phyloP scores from a whole-genome alignment of 352 stramenopile species.

The Halophytophthora batemanensis region DNA sequence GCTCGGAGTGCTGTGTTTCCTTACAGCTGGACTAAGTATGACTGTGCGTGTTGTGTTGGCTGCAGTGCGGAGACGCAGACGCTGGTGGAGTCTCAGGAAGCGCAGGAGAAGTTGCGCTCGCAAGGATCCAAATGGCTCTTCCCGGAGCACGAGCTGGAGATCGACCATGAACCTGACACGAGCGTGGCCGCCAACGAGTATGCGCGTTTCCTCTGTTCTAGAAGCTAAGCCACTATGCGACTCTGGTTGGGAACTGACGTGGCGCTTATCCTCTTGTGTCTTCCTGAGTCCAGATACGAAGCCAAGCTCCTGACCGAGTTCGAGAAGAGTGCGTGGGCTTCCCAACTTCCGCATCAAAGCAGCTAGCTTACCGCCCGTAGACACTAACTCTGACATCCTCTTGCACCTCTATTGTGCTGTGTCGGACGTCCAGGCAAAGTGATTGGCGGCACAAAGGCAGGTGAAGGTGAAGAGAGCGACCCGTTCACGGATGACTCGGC shows the following conservation, averaged over 20 bases:
- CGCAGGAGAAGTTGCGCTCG: slow-evolving; percentile 26
- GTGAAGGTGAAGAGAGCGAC: slow-evolving; percentile 34
- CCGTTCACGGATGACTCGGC: slow-evolving; percentile 68
- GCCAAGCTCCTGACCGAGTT: slow-evolving; percentile 72
- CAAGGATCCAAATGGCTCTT: slow-evolving; percentile 77
- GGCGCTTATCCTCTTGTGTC: background rate
- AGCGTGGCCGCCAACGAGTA: slow-evolving; percentile 60
- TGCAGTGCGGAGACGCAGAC: slow-evolving; percentile 30
- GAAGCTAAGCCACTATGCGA: no score
- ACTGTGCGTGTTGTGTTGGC: background rate
- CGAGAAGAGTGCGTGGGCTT: slow-evolving; percentile 43
- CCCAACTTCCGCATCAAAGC: background rate
- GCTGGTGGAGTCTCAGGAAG: slow-evolving; percentile 39
- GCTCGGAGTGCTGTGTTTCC: background rate
- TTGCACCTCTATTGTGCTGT: background rate
- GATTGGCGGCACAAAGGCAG: slow-evolving; percentile 8
- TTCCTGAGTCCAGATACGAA: slow-evolving; percentile 33
- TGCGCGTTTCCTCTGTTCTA: slow-evolving; percentile 4
- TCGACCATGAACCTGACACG: slow-evolving; percentile 70
- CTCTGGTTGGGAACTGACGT: slow-evolving; percentile 2
- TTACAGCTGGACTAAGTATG: background rate
- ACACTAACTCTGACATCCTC: background rate
- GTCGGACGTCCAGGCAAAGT: slow-evolving; percentile 17
- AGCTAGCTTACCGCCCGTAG: no score
- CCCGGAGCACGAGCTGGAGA: slow-evolving; percentile 70